phyloP scores from a whole-genome alignment of 2,329 filamentous ascomycete species.

The Orbilia javanica region DNA sequence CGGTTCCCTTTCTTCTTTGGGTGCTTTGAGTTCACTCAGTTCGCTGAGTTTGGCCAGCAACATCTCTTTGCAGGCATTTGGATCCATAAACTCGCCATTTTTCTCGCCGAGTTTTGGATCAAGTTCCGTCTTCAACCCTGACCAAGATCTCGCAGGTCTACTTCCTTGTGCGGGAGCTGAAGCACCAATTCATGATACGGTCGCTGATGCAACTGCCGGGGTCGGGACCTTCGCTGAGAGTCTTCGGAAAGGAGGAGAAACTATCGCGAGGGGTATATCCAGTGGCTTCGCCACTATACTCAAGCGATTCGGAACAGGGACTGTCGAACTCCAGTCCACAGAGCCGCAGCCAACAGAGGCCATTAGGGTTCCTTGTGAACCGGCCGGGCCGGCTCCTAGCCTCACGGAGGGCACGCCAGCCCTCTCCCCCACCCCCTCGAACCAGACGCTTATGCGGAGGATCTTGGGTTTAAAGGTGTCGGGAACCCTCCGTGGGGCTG shows the following conservation, averaged over 20 bases:
- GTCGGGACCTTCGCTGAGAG: slow-evolving; percentile 18
- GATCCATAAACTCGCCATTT: slow-evolving; percentile 22
- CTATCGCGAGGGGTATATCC: slow-evolving; percentile 28
- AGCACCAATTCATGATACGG: slow-evolving; percentile 12
- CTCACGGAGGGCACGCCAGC: slow-evolving; percentile 23
- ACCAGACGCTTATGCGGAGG: slow-evolving; percentile 34
- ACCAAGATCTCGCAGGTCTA: slow-evolving; percentile 26
- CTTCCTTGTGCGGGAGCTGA: slow-evolving; percentile 6
- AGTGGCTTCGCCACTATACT: slow-evolving; percentile 38
- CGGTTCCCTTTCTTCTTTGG: slow-evolving; percentile 7
- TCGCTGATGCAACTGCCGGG: background rate
- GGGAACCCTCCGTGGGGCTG: slow-evolving; percentile 37
- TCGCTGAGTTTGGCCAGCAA: slow-evolving; percentile 35
- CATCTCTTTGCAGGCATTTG: slow-evolving; percentile 25
- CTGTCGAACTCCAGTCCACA: slow-evolving; percentile 31
- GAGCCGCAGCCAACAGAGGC: slow-evolving; percentile 41
- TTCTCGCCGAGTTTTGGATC: slow-evolving; percentile 19
- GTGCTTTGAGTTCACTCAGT: slow-evolving; percentile 28
- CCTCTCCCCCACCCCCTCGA: slow-evolving; percentile 46
- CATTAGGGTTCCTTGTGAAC: slow-evolving; percentile 14
- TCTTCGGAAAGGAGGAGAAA: slow-evolving; percentile 25
- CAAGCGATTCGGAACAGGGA: slow-evolving; percentile 43
- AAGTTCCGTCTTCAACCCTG: slow-evolving; percentile 23
- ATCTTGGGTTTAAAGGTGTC: slow-evolving; percentile 54
- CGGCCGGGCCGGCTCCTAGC: slow-evolving; percentile 35